phyloP scores from a whole-genome alignment of 495 filamentous ascomycete genomes.

The Rhizodiscina lignyota region DNA sequence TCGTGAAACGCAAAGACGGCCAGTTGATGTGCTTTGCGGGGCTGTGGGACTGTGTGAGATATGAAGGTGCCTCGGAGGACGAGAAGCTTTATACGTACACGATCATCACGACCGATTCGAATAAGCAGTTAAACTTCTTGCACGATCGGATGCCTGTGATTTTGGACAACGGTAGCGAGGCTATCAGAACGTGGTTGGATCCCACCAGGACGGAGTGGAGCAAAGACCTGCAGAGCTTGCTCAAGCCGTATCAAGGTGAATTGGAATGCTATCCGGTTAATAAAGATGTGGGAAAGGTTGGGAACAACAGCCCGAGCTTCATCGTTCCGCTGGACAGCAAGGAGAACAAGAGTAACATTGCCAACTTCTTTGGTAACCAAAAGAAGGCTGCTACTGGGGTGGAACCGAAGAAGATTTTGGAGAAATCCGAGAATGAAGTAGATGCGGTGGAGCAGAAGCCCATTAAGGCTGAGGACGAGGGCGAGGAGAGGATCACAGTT shows the following conservation, averaged over 20 bases:
- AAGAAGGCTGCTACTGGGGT: conserved; percentile 22
- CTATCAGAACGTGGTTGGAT: conserved; percentile 66
- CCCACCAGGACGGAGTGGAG: conserved; percentile 56
- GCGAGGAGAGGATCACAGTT: conserved; percentile 9
- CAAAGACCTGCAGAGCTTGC: conserved; percentile 53
- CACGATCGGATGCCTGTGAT: conserved; percentile 96
- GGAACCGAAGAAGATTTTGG: conserved; percentile 12
- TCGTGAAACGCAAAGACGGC: conserved; percentile 62
- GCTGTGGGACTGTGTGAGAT: conserved; percentile 75
- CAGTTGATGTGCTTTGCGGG: conserved; percentile 80
- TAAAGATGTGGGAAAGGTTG: conserved; percentile 87
- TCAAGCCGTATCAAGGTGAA: conserved; percentile 64
- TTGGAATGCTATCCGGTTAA: conserved; percentile 74
- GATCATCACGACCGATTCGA: conserved; percentile 77
- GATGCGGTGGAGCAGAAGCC: conserved; percentile 17
- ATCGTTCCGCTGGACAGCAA: conserved; percentile 65
- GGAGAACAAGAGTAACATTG: conserved; percentile 82
- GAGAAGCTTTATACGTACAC: conserved; percentile 74
- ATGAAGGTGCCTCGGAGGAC: conserved; percentile 46
- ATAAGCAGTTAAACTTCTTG: conserved; percentile 61
- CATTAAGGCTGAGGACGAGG: conserved; percentile 24
- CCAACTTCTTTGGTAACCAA: conserved; percentile 68
- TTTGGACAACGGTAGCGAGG: conserved; percentile 55
- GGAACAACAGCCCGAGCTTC: conserved; percentile 75
- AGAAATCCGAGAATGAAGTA: conserved; percentile 16